Conservation (phyloP, 768 basidiomycete genomes). For the Auricularia sp. region DNA sequence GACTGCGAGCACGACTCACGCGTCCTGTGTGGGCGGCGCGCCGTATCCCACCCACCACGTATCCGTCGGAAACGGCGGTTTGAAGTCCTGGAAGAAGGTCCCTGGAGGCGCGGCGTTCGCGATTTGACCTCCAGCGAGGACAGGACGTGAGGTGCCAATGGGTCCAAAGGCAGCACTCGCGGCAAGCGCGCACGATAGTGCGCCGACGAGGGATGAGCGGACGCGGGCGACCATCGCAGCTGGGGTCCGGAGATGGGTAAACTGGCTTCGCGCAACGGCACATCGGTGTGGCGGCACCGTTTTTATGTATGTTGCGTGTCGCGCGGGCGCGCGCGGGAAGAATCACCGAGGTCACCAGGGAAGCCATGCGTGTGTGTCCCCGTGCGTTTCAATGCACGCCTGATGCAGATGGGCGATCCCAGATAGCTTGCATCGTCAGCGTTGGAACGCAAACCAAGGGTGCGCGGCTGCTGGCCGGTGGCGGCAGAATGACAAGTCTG, state of each 20-base stretch:
- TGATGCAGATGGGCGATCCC: background rate
- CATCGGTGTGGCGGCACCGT: background rate
- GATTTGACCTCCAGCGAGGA: constrained; percentile 19
- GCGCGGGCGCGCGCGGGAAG: background rate
- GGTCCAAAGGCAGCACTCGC: constrained; percentile 17
- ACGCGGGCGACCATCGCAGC: background rate
- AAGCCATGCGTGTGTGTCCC: background rate
- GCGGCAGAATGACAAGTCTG: too few relatives aligned
- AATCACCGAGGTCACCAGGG: background rate
- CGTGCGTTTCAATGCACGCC: background rate
- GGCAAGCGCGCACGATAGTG: background rate
- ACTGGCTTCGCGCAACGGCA: too few relatives aligned
- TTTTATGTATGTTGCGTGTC: background rate
- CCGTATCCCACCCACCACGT: constrained; percentile 29
- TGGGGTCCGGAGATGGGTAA: too few relatives aligned
- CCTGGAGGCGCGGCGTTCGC: constrained; percentile 22
- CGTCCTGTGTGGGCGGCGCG: constrained; percentile 16
- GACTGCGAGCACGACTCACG: constrained; percentile 12
- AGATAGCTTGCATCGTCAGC: too few relatives aligned
- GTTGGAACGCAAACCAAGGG: too few relatives aligned
- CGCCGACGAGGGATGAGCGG: background rate
- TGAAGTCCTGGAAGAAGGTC: constrained; percentile 26
- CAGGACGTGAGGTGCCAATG: constrained; percentile 18
- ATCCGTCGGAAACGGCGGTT: constrained; percentile 26
- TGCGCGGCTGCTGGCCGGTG: too few relatives aligned